Conservation (phyloP, 1,284 basidiomycete species). For the Pascua guehoae region DNA sequence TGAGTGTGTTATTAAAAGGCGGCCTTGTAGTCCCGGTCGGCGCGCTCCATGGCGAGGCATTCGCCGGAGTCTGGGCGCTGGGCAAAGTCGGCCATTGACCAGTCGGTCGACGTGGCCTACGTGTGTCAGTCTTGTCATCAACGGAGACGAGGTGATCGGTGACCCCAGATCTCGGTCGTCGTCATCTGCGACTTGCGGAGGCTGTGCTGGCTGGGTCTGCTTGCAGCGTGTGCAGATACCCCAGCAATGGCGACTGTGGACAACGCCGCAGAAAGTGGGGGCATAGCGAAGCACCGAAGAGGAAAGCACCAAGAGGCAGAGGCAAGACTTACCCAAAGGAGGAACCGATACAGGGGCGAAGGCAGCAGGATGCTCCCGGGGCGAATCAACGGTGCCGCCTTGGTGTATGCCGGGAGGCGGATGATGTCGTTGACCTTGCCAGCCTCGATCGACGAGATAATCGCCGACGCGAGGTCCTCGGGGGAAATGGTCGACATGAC, state of each 20-base stretch:
- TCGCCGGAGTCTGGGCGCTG: conserved; percentile 27
- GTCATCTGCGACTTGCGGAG: conserved; percentile 33
- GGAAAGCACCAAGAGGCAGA: too few species aligned
- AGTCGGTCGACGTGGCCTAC: conserved; percentile 35
- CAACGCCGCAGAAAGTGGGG: conserved; percentile 29
- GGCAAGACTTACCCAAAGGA: too few species aligned
- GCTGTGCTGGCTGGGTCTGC: conserved; percentile 35
- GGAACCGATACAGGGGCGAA: too few species aligned
- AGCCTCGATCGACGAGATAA: conserved; percentile 72
- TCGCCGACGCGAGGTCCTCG: conserved; percentile 68
- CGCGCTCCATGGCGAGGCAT: conserved; percentile 4
- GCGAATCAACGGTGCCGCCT: too few species aligned
- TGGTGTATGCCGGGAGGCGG: too few species aligned
- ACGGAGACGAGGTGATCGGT: conserved; percentile 2
- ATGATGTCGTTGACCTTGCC: conserved; percentile 57
- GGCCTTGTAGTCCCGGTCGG: background rate
- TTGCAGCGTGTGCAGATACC: conserved; percentile 33
- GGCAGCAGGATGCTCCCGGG: too few species aligned
- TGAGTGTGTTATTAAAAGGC: too few species aligned
- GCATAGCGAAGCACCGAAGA: too few species aligned
- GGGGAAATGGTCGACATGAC: conserved; percentile 70
- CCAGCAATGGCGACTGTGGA: conserved; percentile 61
- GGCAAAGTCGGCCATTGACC: conserved; percentile 38
- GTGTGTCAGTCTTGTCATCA: background rate
- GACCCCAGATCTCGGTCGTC: conserved; percentile 39